These are phyloP conservation scores for Triadica sebifera DNA, from an alignment of 345 rosid genomes.

Conservation along the genomic window DNA sequence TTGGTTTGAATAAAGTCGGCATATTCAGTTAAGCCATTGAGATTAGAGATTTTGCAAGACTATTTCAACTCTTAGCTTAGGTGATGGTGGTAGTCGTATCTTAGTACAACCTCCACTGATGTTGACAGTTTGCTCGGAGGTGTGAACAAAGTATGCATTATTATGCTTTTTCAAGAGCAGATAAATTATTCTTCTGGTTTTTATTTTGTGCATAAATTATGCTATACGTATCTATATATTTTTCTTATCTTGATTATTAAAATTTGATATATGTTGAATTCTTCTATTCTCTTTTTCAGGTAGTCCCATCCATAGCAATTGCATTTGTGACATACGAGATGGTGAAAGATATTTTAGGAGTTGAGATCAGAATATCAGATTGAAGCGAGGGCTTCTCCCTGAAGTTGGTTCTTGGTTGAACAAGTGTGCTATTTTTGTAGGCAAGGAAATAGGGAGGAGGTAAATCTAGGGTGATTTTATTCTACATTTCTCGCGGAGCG, in stretches of 20 bases:
- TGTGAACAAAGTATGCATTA: too few species aligned
- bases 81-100: too few species aligned
- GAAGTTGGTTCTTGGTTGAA: constrained; percentile 10
- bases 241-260: background rate
- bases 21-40: too few species aligned
- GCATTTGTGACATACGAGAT: constrained; percentile 93
- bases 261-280: background rate
- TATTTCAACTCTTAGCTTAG: too few species aligned
- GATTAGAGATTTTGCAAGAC: too few species aligned
- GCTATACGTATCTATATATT: too few species aligned
- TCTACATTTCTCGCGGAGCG: constrained; percentile 9
- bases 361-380: constrained; percentile 88
- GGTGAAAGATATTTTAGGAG: constrained; percentile 94
- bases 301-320: constrained; percentile 87
- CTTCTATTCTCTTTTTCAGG: constrained; percentile 39
- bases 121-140: background rate
- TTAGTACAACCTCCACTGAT: background rate
- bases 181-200: too few species aligned
- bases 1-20: background rate
- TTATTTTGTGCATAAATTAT: too few species aligned
- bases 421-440: constrained; percentile 59
- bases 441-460: constrained; percentile 51
- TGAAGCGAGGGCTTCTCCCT: constrained; percentile 28
- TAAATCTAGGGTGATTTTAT: constrained; percentile 34
- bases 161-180: too few species aligned